Evolutionary conservation across 2,329 filamentous ascomycete genomes (phyloP).

Genomic region (Aureobasidium subglaciale): DNA sequence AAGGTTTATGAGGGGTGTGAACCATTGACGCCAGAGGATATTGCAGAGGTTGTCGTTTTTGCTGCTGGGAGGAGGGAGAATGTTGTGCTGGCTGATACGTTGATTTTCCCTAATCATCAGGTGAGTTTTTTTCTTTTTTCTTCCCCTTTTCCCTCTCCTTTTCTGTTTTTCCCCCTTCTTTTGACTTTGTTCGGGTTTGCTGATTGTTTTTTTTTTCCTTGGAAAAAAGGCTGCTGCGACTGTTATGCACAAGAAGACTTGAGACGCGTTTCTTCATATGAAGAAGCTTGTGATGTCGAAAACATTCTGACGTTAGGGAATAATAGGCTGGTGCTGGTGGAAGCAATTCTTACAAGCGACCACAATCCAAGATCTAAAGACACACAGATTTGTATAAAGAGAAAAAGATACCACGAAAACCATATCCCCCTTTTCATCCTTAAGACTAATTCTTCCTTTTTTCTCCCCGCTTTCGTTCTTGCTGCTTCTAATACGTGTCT

Average conservation of each 20-base stretch:
- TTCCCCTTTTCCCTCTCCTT: not conserved
- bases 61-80: slow-evolving; percentile 78
- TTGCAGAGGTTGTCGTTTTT: slow-evolving; percentile 86
- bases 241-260: slow-evolving; percentile 38
- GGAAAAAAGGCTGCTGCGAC: slow-evolving; percentile 34
- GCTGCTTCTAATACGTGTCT: too few relatives aligned
- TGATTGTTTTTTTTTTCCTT: slow-evolving; percentile 17
- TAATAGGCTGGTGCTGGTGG: slow-evolving; percentile 27
- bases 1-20: slow-evolving; percentile 81
- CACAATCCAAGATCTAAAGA: not conserved
- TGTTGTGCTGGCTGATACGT: slow-evolving; percentile 79
- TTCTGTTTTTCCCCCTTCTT: not conserved
- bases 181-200: not conserved
- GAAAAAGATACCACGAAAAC: too few relatives aligned
- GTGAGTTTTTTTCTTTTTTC: slow-evolving; percentile 41
- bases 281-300: not conserved
- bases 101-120: slow-evolving; percentile 87
- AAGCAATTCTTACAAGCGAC: slow-evolving; percentile 8
- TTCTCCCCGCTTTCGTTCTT: too few relatives aligned
- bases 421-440: too few relatives aligned
- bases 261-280: too few relatives aligned
- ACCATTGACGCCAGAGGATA: slow-evolving; percentile 80
- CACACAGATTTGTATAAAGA: too few relatives aligned
- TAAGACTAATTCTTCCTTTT: too few relatives aligned
- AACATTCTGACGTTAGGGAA: not conserved